Evolutionary conservation across 805 yeast genomes (phyloP).

Genomic region (Pichia occidentalis): DNA sequence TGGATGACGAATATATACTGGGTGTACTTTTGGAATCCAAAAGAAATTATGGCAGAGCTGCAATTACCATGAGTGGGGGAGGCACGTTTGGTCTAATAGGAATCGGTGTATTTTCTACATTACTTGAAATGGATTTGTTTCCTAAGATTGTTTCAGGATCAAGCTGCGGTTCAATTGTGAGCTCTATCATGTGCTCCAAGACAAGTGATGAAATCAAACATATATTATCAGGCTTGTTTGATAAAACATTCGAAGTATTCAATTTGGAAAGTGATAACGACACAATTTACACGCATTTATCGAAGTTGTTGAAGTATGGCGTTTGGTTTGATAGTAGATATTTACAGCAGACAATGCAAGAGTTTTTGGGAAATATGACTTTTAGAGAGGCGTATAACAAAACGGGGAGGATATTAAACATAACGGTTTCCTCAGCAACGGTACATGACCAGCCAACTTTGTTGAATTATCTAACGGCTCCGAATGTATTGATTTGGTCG

Average conservation of each 20-base stretch:
- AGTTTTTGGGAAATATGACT: slow-evolving; percentile 80
- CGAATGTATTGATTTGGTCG: slow-evolving; percentile 77
- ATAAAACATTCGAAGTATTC: slow-evolving; percentile 46
- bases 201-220: slow-evolving; percentile 61
- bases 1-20: slow-evolving; percentile 65
- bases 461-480: slow-evolving; percentile 72
- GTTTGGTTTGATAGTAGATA: slow-evolving; percentile 80
- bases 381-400: slow-evolving; percentile 92
- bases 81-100: slow-evolving; percentile 90
- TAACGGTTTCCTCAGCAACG: slow-evolving; percentile 89
- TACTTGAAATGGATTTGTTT: slow-evolving; percentile 64
- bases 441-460: slow-evolving; percentile 86
- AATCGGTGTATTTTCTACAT: slow-evolving; percentile 81
- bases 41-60: slow-evolving; percentile 89
- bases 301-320: slow-evolving; percentile 72
- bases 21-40: slow-evolving; percentile 82
- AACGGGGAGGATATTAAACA: slow-evolving; percentile 87
- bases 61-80: slow-evolving; percentile 92
- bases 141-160: slow-evolving; percentile 92
- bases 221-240: slow-evolving; percentile 56
- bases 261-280: slow-evolving; percentile 45
- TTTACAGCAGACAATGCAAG: slow-evolving; percentile 65
- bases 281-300: slow-evolving; percentile 44
- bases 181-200: slow-evolving; percentile 79
- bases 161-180: slow-evolving; percentile 93